Base-by-base conservation (phyloP, 2,329 filamentous ascomycete genomes). In the Cladosporium sp. region DNA sequence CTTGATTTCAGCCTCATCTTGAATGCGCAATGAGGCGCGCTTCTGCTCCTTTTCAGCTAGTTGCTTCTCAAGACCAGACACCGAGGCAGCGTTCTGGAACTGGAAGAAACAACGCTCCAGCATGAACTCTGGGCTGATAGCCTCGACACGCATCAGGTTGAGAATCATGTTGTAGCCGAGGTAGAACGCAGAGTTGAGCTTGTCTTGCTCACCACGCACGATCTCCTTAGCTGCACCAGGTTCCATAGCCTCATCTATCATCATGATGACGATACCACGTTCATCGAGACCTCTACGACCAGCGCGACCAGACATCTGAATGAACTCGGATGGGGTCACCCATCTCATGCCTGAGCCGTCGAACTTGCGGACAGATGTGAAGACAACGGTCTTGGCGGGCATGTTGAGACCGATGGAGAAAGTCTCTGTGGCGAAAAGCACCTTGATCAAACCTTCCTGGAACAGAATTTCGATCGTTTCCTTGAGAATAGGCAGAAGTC, bases 151-250 rank as follows among this genome's bases (percentile, higher is more conserved):
- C 73, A 97, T 87, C 60, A 99, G 77, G 70, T 99, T 99, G 58
- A 99, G 80, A 69, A 99, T 90, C 94, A 99, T 99, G 77, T 99
- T 99, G 80, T 99, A 99, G 32, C 94, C 92, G 15, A 99, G 82
- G 71, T 99, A 90, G 76, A 99, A 99, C 1, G 94, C 94, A 3
- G 94, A 97, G 75, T 97, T 97, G 28, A 99, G 85, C 65, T 92
- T 91, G 73, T 99, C 95, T 73, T 99, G 94, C 70, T 97, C 89
- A 64, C 94, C 94, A 54, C 94, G 91, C 12, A 99, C 94, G 66
- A 99, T 97, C 62, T 90, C 87, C 75, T 96, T 96, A 40, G 94
- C 93, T n/a, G 88, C 86, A 2, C 90, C 86, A 1, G 94, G 94
- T 68, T 99, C 94, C 78, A 99, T 93, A 76, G 94, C 91, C 73